Evolutionary conservation across 1,284 basidiomycete genomes (phyloP), one percentile per base, ranked within the genome.

Genomic region (Termitomyces sp.): DNA sequence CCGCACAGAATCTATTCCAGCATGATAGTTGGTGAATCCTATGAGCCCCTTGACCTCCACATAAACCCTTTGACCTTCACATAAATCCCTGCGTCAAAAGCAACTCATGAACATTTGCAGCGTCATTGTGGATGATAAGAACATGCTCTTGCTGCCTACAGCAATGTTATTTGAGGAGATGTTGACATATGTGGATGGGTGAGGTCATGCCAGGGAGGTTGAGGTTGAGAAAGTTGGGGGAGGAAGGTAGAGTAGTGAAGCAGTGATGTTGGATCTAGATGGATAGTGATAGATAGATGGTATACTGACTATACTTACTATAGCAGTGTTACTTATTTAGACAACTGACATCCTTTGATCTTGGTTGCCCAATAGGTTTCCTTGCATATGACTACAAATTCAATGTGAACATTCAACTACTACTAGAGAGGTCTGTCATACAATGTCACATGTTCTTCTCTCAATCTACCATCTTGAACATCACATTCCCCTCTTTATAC

Each of bases 21-120:
- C 15, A 76, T 78, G 75, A 73, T 78, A 38, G 73, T 78, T 47
- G 75, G 76, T 44, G 76, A 78, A 67, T 73, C 72, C 15, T 72
- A 70, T 5, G 5, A 24, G 5, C 5, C 24, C 24, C 24, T 24
- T 24, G 24, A 24, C 24, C n/a, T 24, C 24, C 2, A 24, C n/a
- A n/a, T n/a, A 76, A 76, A 61, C 52, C 72, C 1, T 67, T 72
- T 19, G 74, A 76, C 55, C 62, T 78, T 21, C 74, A 74, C 52
- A 58, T 77, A 15, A 77, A 78, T 60, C 76, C 76, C 0, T 73
- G 70, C 52, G 60, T 74, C 55, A 76, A 77, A 59, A 78, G 77
- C 73, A 75, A 58, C 65, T 78, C 13, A 78, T 75, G 5, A 77
- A 78, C 62, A 71, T 78, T 45, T 70, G 75, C 4, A 72, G 74